A percentile compares a stretch with the other conserved stretches of the same genome.
Conservation (phyloP, 2,329 filamentous ascomycete species). For the Colletotrichum noveboracense region DNA sequence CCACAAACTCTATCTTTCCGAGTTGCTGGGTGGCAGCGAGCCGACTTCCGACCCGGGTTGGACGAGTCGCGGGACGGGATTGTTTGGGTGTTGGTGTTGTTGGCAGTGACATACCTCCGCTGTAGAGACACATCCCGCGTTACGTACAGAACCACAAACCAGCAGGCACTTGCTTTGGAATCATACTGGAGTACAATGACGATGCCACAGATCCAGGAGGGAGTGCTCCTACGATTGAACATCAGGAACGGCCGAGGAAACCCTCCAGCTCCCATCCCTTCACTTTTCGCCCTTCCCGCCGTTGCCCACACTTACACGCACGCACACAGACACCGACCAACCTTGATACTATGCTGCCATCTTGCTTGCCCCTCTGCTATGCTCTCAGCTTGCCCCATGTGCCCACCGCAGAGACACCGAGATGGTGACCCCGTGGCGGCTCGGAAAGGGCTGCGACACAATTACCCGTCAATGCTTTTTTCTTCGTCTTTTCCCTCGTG, state of each 20-base stretch:
- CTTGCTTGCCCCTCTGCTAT: neutral
- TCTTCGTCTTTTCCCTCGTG: neutral
- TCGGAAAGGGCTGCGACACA: neutral
- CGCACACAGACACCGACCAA: neutral
- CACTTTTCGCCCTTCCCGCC: slow-evolving; percentile 4
- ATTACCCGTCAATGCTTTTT: neutral
- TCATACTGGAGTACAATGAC: neutral
- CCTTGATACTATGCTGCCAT: neutral
- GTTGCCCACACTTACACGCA: neutral
- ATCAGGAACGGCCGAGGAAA: neutral
- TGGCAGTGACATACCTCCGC: neutral
- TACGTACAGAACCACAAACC: neutral
- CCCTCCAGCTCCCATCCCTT: slow-evolving; percentile 7
- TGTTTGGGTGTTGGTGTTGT: neutral
- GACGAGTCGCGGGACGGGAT: slow-evolving; percentile 9
- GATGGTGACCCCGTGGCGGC: neutral
- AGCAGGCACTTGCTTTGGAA: neutral
- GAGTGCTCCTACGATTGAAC: slow-evolving; percentile 3
- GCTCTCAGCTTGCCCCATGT: neutral
- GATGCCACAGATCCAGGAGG: neutral
- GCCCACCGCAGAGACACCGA: neutral
- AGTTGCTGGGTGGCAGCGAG: slow-evolving; percentile 11
- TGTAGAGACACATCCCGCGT: neutral
- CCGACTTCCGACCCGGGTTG: slow-evolving; percentile 18
- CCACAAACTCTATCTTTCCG: slow-evolving; percentile 18